Conservation (phyloP, 2,329 filamentous ascomycete genomes). For the Colletotrichum aenigma region DNA sequence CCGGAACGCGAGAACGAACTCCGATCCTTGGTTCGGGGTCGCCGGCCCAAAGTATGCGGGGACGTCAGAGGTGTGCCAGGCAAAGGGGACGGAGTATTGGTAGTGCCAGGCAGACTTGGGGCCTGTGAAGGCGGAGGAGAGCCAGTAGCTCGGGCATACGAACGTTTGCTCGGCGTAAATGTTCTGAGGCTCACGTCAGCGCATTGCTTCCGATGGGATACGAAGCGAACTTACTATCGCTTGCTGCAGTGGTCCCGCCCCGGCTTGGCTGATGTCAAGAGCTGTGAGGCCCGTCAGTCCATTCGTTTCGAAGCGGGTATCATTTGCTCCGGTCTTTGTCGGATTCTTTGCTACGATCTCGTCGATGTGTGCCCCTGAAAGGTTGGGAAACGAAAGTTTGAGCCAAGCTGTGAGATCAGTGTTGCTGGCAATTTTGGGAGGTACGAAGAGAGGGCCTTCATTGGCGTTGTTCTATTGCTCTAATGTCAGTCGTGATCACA, state of each 20-base stretch:
- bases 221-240: background rate
- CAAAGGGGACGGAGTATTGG: conserved; percentile 50
- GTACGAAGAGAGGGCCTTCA: conserved; percentile 51
- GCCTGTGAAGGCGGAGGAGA: conserved; percentile 48
- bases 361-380: conserved; percentile 27
- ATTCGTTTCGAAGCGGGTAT: conserved; percentile 19
- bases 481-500: rapidly evolving
- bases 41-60: conserved; percentile 35
- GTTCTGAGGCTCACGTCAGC: conserved; percentile 43
- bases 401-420: conserved; percentile 44
- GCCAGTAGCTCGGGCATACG: conserved; percentile 61
- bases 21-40: conserved; percentile 26
- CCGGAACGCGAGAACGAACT: conserved; percentile 40
- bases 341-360: conserved; percentile 39
- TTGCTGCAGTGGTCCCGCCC: conserved; percentile 56
- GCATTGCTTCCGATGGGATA: background rate
- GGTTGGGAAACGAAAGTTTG: conserved; percentile 23
- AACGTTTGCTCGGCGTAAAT: conserved; percentile 61
- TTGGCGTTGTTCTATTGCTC: conserved; percentile 46
- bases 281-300: background rate
- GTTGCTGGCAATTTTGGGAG: conserved; percentile 45
- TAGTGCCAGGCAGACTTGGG: conserved; percentile 43
- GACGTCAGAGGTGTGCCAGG: conserved; percentile 42
- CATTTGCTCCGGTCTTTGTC: conserved; percentile 26
- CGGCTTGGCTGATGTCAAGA: conserved; percentile 48